Percentiles rank a stretch among this genome's conserved stretches.
Evolutionary conservation across 108 stramenopile genomes (phyloP).

Genomic region (Conticribra weissflogii): DNA sequence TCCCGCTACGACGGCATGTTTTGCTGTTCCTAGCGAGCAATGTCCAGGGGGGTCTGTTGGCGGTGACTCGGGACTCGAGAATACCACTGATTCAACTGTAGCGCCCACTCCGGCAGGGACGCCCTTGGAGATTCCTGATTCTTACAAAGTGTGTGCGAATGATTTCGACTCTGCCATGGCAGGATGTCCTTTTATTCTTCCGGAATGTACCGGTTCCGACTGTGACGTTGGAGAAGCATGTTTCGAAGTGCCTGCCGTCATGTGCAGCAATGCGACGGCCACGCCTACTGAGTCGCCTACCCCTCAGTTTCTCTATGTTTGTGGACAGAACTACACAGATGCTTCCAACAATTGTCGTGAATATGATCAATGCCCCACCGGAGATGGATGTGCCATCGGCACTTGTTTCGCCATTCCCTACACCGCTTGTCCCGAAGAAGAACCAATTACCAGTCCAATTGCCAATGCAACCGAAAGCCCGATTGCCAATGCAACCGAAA

Average conservation of each 20-base stretch:
- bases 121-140: background rate
- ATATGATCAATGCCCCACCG: slow-evolving; percentile 10
- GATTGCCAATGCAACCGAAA: too few relatives aligned
- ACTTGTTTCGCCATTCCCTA: slow-evolving; percentile 24
- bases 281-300: background rate
- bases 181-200: too few relatives aligned
- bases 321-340: slow-evolving; percentile 20
- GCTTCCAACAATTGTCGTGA: background rate
- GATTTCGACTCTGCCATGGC: too few relatives aligned
- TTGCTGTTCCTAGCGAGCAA: background rate
- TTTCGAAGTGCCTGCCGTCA: background rate
- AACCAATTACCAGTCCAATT: background rate
- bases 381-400: slow-evolving; percentile 21
- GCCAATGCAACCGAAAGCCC: background rate
- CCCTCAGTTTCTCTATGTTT: slow-evolving; percentile 11
- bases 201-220: too few relatives aligned
- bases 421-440: slow-evolving; percentile 2
- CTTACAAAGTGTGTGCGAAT: too few relatives aligned
- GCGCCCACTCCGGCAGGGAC: background rate
- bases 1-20: background rate
- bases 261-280: background rate
- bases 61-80: background rate
- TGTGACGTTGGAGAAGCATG: background rate
- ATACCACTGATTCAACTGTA: too few relatives aligned
- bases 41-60: background rate